Percentiles rank a stretch among this genome's conserved stretches.
Evolutionary conservation across 257 asterid species (phyloP).

Genomic region (Petunia secreta): DNA sequence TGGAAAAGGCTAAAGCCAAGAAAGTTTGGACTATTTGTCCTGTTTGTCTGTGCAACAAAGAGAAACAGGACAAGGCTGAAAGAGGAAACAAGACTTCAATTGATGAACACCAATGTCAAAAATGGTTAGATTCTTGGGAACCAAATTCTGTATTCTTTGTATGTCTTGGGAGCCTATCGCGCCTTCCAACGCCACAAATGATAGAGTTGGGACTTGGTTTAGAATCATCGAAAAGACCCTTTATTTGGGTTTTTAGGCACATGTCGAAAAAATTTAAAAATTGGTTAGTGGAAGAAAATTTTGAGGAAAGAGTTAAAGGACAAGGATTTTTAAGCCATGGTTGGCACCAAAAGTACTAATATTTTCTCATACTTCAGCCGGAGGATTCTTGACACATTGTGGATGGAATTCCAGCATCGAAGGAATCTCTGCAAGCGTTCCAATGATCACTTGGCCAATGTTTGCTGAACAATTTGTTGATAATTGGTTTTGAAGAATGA

Average conservation of each 20-base stretch:
- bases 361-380: constrained; percentile 26
- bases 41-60: constrained; percentile 44
- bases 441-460: too few relatives aligned
- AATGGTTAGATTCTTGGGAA: constrained; percentile 47
- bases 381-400: constrained; percentile 35
- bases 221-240: constrained; percentile 37
- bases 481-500: too few relatives aligned
- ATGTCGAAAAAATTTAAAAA: background rate
- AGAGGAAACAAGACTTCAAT: constrained; percentile 41
- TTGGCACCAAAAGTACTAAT: constrained; percentile 32
- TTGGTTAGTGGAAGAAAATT: constrained; percentile 8
- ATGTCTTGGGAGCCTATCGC: constrained; percentile 52
- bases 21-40: constrained; percentile 50
- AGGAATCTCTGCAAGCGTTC: too few relatives aligned
- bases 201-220: constrained; percentile 50
- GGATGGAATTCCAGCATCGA: too few relatives aligned
- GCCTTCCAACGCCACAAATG: too few relatives aligned
- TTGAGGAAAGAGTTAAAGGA: too few relatives aligned
- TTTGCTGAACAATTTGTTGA: too few relatives aligned
- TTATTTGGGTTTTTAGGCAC: constrained; percentile 25
- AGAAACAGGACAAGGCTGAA: constrained; percentile 34
- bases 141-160: constrained; percentile 43
- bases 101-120: constrained; percentile 30
- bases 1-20: constrained; percentile 32
- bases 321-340: constrained; percentile 29